Evolutionary conservation across 2,329 filamentous ascomycete genomes (phyloP).

Genomic region (Zalaria sp.): DNA sequence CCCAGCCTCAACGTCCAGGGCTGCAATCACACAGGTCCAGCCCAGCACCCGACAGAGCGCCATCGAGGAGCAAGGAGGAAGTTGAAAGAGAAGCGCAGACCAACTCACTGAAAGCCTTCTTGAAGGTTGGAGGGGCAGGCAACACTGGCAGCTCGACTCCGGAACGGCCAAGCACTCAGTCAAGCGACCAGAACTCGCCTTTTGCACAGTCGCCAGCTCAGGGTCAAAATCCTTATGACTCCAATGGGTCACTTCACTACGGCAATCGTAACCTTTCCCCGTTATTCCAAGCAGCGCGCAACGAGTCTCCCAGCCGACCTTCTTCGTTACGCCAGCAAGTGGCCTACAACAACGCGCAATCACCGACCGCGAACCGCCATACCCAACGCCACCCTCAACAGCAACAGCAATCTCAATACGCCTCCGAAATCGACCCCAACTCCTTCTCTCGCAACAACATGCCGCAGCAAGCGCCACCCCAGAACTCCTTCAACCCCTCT

Average conservation of each 20-base stretch:
- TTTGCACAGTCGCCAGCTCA: slow-evolving; percentile 5
- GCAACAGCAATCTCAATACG: neutral
- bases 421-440: neutral
- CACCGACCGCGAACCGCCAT: neutral
- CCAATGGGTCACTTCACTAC: slow-evolving; percentile 8
- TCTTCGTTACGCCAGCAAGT: neutral
- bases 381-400: neutral
- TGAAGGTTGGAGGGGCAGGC: slow-evolving; percentile 11
- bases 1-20: slow-evolving; percentile 11
- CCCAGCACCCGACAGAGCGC: slow-evolving; percentile 19
- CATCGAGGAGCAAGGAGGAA: slow-evolving; percentile 11
- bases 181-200: slow-evolving; percentile 1
- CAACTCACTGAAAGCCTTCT: slow-evolving; percentile 29
- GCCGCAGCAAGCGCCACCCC: neutral
- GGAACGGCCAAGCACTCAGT: neutral
- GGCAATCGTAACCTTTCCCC: slow-evolving; percentile 33
- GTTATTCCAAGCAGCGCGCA: slow-evolving; percentile 32
- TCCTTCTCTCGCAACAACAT: slow-evolving; percentile 1
- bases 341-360: neutral
- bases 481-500: neutral
- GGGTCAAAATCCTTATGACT: slow-evolving; percentile 2
- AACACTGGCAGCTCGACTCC: neutral
- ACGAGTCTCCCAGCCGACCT: neutral
- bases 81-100: slow-evolving; percentile 36
- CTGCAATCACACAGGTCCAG: slow-evolving; percentile 14